Evolutionary conservation across 1,139 yeast species (phyloP).

Genomic region (Candida albicans): DNA sequence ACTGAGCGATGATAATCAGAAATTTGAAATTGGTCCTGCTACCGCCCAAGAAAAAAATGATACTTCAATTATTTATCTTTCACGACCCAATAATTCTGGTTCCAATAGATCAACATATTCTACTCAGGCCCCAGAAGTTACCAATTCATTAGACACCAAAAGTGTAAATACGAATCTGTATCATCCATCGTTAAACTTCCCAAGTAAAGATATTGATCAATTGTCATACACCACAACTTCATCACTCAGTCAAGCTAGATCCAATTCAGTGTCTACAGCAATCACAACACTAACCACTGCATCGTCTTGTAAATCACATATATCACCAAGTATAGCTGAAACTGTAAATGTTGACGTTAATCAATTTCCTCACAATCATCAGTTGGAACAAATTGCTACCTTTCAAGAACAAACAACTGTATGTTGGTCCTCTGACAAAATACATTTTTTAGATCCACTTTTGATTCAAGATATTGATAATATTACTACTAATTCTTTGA

Average conservation of each 20-base stretch:
- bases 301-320: conserved; percentile 1
- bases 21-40: background rate
- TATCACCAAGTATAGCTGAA: background rate
- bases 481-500: background rate
- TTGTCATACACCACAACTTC: conserved; percentile 1
- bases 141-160: background rate
- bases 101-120: background rate
- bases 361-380: background rate
- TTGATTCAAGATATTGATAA: conserved; percentile 5
- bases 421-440: conserved; percentile 10
- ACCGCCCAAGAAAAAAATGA: background rate
- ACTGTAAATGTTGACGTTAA: background rate
- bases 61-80: background rate
- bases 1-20: conserved; percentile 3
- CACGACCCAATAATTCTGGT: background rate
- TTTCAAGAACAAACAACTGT: conserved; percentile 2
- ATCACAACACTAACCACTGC: conserved; percentile 1
- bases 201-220: conserved; percentile 1
- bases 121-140: no score
- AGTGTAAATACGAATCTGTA: background rate
- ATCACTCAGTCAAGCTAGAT: background rate
- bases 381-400: background rate
- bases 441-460: conserved; percentile 8
- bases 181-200: background rate
- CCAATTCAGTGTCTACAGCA: conserved; percentile 8